These are phyloP conservation scores for Neurospora sp. DNA, from an alignment of 495 filamentous ascomycete genomes.

Conservation along the genomic window DNA sequence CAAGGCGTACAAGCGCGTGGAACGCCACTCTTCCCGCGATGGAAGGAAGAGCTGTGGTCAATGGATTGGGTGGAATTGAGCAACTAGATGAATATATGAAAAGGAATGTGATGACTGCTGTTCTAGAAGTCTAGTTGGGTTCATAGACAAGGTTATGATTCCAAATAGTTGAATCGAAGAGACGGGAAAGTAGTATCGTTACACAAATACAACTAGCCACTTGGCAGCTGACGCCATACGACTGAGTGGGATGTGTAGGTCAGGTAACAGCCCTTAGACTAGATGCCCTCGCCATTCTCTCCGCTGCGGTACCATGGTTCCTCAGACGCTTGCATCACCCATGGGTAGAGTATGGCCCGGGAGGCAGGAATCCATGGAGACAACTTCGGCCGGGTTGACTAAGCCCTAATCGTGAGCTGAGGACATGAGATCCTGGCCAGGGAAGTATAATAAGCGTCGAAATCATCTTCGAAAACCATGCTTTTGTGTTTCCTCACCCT, in stretches of 20 bases:
- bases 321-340: neutral
- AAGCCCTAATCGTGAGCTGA: neutral
- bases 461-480: neutral
- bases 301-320: neutral
- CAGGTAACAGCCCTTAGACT: neutral
- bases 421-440: neutral
- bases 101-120: no score
- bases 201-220: no score
- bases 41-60: no score
- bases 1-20: no score
- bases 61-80: no score
- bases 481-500: neutral
- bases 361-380: neutral
- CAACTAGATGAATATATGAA: no score
- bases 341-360: neutral
- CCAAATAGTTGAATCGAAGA: no score
- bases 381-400: neutral
- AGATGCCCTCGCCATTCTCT: neutral
- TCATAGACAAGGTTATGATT: no score
- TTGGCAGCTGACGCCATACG: neutral
- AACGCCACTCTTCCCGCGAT: no score
- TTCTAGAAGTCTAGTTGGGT: no score
- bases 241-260: neutral
- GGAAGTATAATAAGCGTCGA: neutral
- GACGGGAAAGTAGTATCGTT: no score